Evolutionary conservation across 1,284 basidiomycete genomes (phyloP).

Genomic region (Cerioporus squamosus): DNA sequence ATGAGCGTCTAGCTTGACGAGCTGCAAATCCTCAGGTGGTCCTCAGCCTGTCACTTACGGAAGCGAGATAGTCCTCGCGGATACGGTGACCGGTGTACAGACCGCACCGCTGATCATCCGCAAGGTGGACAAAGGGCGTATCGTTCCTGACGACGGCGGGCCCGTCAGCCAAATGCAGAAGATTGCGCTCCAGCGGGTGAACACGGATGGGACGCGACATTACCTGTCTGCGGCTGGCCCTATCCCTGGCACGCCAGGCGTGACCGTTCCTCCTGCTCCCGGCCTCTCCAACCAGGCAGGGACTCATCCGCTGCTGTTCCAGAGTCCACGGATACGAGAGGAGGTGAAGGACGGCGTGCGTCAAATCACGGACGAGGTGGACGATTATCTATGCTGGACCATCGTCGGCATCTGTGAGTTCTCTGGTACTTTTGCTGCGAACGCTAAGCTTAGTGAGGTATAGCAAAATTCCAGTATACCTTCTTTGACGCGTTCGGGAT

Average conservation of each 20-base stretch:
- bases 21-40: conserved; percentile 42
- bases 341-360: conserved; percentile 76
- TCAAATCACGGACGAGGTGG: conserved; percentile 81
- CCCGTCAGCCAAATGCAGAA: conserved; percentile 98
- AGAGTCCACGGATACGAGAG: conserved; percentile 72
- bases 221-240: conserved; percentile 85
- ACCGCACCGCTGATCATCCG: conserved; percentile 90
- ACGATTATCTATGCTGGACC: conserved; percentile 95
- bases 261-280: conserved; percentile 63
- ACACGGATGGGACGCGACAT: conserved; percentile 78
- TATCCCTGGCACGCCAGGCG: conserved; percentile 73
- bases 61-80: conserved; percentile 85
- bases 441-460: conserved; percentile 22
- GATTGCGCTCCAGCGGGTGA: conserved; percentile 86
- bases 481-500: conserved; percentile 89
- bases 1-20: conserved; percentile 28
- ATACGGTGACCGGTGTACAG: conserved; percentile 82
- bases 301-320: conserved; percentile 80
- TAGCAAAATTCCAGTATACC: conserved; percentile 92
- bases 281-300: conserved; percentile 76
- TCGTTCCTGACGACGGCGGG: conserved; percentile 81
- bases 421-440: neutral
- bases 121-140: conserved; percentile 91
- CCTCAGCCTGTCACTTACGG: conserved; percentile 90
- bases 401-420: conserved; percentile 92